Base-by-base conservation (phyloP, 2,329 filamentous ascomycete species). In the Pseudocercospora fijiensis region DNA sequence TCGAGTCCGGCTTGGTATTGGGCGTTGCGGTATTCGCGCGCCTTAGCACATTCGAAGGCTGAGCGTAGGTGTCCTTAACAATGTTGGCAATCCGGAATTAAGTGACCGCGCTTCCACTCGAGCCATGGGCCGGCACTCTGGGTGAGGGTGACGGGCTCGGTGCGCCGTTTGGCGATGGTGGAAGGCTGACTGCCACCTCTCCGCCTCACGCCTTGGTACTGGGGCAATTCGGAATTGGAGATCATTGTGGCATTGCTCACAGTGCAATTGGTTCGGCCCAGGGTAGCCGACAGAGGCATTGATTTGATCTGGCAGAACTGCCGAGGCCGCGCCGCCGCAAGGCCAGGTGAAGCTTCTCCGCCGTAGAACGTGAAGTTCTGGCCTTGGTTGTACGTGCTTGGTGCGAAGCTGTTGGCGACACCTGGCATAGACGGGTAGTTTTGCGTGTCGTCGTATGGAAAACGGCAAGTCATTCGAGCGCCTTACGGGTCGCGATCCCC, bases 81-180 rank as follows among this genome's bases (percentile, higher is more conserved):
- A 67, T 56, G 53, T 61, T 57, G 6, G 24, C 37, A 47, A 73
- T 57, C 60, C 65, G 65, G 49, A 72, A 10, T 63, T 68, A 73
- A 62, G n/a, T 71, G 72, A 45, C 65, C 65, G 45, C 67, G 67
- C 10, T 37, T 43, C 55, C 67, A 67, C 22, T 20, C 4, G 6
- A 57, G 27, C 7, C 55, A 26, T n/a, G 58, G 49, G 26, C 62
- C 68, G 10, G 58, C 52, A 62, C 73, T 69, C 7, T 67, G 72
- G 33, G 68, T 70, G 70, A 71, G 73, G 55, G 20, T 26, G 30
- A 64, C 61, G 37, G 30, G 24, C 11, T 24, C 13, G 33, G 7
- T 13, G 37, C 26, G 30, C 11, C 59, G 27, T 55, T 49, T 18
- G 47, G 64, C 20, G 68, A 20, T 3, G 28, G 18, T 41, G 28